Conservation (phyloP, 768 basidiomycete genomes). For the Strobilomyces dryophilus region DNA sequence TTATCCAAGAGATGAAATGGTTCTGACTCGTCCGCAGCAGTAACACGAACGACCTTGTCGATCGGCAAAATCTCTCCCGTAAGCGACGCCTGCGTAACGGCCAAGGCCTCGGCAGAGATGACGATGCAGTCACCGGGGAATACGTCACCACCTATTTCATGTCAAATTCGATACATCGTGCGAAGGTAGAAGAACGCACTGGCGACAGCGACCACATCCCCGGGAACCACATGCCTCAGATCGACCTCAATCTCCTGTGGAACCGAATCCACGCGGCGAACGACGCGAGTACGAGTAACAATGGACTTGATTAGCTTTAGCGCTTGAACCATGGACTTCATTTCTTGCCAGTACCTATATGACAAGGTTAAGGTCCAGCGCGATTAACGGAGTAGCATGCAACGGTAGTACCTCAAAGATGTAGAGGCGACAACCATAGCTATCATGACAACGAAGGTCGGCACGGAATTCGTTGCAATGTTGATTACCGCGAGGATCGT, state of each 20-base stretch:
- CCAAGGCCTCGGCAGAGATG: constrained; percentile 31
- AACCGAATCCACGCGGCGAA: constrained; percentile 23
- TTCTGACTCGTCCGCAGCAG: constrained; percentile 12
- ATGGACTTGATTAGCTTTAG: constrained; percentile 32
- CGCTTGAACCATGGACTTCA: constrained; percentile 33
- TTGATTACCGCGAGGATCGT: constrained; percentile 30
- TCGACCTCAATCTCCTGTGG: constrained; percentile 29
- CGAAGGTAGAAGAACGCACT: constrained; percentile 14
- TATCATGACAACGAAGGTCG: constrained; percentile 34
- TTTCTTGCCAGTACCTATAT: constrained; percentile 31
- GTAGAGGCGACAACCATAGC: constrained; percentile 35
- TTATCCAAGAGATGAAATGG: constrained; percentile 30
- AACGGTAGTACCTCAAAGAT: constrained; percentile 23
- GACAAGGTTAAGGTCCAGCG: background rate
- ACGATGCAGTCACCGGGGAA: constrained; percentile 35
- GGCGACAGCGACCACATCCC: constrained; percentile 29
- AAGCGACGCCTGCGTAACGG: constrained; percentile 34
- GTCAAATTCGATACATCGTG: background rate
- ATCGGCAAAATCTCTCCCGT: constrained; percentile 35
- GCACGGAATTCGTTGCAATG: constrained; percentile 29
- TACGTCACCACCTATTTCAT: constrained; percentile 29
- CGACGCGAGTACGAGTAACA: constrained; percentile 29
- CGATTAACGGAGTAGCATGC: background rate
- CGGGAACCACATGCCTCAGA: constrained; percentile 29
- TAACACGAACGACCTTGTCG: constrained; percentile 25